Evolutionary conservation across 805 yeast genomes (phyloP).

Genomic region (Ogataea henricii): DNA sequence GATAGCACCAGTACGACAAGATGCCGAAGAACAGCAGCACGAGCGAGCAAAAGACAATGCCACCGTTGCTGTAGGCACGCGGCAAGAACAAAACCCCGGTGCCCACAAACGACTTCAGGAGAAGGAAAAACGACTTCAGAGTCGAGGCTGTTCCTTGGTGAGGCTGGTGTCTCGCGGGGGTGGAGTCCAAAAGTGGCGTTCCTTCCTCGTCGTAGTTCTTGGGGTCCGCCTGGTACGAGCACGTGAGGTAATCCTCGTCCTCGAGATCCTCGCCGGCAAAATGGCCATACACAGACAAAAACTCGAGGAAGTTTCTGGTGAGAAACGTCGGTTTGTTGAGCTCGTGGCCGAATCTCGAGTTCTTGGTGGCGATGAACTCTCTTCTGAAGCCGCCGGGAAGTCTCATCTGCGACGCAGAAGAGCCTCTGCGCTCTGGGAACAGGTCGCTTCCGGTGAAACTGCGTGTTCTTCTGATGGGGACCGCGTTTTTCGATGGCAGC

Average conservation of each 20-base stretch:
- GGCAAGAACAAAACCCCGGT: constrained; percentile 76
- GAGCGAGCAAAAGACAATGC: constrained; percentile 56
- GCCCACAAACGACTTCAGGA: constrained; percentile 75
- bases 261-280: constrained; percentile 84
- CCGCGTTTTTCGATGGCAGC: constrained; percentile 17
- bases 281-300: constrained; percentile 77
- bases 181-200: constrained; percentile 30
- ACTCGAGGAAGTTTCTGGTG: constrained; percentile 75
- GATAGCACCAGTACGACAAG: constrained; percentile 78
- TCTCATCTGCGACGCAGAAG: constrained; percentile 66
- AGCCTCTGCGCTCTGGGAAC: constrained; percentile 50
- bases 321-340: constrained; percentile 46
- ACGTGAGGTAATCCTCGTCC: constrained; percentile 60
- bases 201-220: constrained; percentile 38
- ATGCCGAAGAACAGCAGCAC: constrained; percentile 62
- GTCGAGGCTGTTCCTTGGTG: constrained; percentile 69
- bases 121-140: constrained; percentile 65
- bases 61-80: constrained; percentile 72
- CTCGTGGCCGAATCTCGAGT: constrained; percentile 31
- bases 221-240: constrained; percentile 38
- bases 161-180: constrained; percentile 9
- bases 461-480: constrained; percentile 27
- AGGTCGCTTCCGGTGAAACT: constrained; percentile 33
- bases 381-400: constrained; percentile 86
- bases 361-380: constrained; percentile 51